Evolutionary conservation across 1,284 basidiomycete species (phyloP), one percentile per base, ranked within the genome.

Genomic region (Leccinum angustisporum): DNA sequence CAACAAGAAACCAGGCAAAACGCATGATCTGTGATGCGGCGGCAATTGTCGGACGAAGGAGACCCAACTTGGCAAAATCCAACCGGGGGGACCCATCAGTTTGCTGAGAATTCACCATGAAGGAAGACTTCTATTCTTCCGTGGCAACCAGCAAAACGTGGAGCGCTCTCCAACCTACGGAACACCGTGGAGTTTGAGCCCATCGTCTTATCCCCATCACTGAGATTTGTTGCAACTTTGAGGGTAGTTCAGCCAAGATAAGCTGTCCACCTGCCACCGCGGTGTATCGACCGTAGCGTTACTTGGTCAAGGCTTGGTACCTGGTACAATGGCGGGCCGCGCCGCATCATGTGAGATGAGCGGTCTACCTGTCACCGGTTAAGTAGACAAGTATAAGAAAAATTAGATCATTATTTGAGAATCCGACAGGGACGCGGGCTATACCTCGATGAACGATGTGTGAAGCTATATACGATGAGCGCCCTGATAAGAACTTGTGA

Each of bases 401-500:
- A 56, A 72, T 70, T 60, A 63, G 60, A 72, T 63, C 59, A 65
- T 64, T 51, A 70, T 66, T 69, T 69, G 64, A 64, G 63, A 70
- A 68, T 70, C 71, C 70, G 71, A 74, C 72, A 72, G 71, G 68
- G 66, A 73, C 71, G 63, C 60, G 43, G 65, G 70, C 60, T 63
- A 71, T 71, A 60, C 62, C 68, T 69, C 60, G 63, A 68, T 63
- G 69, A 61, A 62, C 61, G 57, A 72, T 74, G 70, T 68, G 72
- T 75, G 75, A 75, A 75, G 70, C 71, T 75, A 75, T 76, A 71
- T 72, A 67, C 67, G 74, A 72, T 65, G 67, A 58, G 63, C 65
- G 65, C 66, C 69, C 71, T 69, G 79, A 80, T 79, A 79, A 79
- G 74, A 73, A 68, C 13, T 46, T 48, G 77, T 77, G 78, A 79